These are phyloP conservation scores for Paramecium sonneborni DNA, from an alignment of 73 alveolate species.

Conservation along the genomic window DNA sequence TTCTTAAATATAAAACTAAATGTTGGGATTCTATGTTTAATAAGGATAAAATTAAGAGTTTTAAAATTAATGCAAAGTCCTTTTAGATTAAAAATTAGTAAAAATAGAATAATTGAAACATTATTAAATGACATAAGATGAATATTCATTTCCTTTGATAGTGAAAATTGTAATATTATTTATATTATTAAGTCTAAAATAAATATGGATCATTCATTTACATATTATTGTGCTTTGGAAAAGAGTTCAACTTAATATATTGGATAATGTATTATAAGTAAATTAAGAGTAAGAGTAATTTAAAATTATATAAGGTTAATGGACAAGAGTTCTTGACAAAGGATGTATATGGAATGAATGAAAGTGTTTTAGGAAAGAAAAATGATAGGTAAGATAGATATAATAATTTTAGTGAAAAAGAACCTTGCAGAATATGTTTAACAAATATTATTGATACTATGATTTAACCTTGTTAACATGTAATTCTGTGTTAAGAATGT, in stretches of 20 bases:
- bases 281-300: background rate
- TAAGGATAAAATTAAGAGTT: background rate
- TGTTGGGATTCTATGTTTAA: background rate
- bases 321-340: background rate
- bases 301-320: background rate
- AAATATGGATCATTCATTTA: background rate
- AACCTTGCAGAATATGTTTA: slow-evolving; percentile 44
- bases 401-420: background rate
- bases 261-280: background rate
- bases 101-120: background rate
- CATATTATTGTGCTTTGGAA: background rate
- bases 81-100: background rate
- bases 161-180: background rate
- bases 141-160: background rate
- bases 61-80: background rate
- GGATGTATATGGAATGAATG: slow-evolving; percentile 59
- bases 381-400: background rate
- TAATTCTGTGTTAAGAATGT: background rate
- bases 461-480: background rate
- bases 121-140: background rate
- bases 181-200: background rate
- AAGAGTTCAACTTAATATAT: background rate
- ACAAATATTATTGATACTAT: slow-evolving; percentile 15
- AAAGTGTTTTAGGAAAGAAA: slow-evolving; percentile 39
- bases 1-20: background rate